Base-by-base conservation (phyloP, 129 eudicot genomes). In the Escallonia rubra region DNA sequence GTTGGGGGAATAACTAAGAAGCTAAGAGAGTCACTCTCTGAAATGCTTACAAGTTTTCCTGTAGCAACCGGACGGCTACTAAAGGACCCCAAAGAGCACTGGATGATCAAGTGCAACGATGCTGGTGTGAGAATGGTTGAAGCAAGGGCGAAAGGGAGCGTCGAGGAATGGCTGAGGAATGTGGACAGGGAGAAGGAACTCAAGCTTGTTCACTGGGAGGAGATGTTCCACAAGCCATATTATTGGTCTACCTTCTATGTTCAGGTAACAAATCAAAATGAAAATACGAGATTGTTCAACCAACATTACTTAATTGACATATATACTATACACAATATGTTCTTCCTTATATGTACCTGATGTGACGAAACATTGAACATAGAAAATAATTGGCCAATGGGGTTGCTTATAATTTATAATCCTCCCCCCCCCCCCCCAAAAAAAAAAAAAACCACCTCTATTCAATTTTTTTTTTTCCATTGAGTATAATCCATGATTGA, bases 41-140 rank as follows among this genome's bases (percentile, higher is more conserved):
- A 76, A 14, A 40, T 68, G 72, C 75, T 80, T 2, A 57, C 59
- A 2, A 53, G 43, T 65, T 84, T 53, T 50, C 83, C 78, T 0
- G 7, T 59, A 1, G 55, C 67, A 39, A 66, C 72, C 5, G 86
- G 86, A 56, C 73, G 83, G 55, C 43, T 83, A 39, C 3, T 62
- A 53, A 79, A 53, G 72, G 48, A 7, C 2, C 53, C 63, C 3
- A 74, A 76, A 48, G 85, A 73, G 66, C 67, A 76, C 8, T 83
- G 89, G 89, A 70, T 61, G 76, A 34, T 80, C 57, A 74, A 84
- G 41, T 84, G 83, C 48, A 84, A 84, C 47, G 89, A 80, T 54
- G 85, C 83, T 4, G 89, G 86, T 42, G 16, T 74, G 9, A 73
- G 89, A 52, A 48, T 77, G 59, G 66, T 83, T 46, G 83, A 73